A percentile compares a stretch with the other conserved stretches of the same genome.
Conservation (phyloP, 139 green algal genomes). For the Axilococcus clingmanii region DNA sequence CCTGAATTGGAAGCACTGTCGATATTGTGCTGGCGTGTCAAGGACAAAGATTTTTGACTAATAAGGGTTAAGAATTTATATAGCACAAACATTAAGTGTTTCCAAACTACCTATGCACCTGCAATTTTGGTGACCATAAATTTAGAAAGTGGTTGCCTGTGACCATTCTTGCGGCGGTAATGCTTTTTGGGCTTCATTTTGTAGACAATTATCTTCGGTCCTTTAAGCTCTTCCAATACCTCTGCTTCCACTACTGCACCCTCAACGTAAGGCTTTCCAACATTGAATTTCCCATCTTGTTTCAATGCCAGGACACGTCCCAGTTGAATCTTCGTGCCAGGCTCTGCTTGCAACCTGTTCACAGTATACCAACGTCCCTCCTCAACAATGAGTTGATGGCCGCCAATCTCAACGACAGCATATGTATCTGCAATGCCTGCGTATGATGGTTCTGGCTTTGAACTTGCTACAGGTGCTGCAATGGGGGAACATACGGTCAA, state of each 20-base stretch:
- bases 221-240: constrained; percentile 81
- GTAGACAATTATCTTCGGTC: constrained; percentile 82
- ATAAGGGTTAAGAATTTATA: neutral
- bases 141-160: constrained; percentile 78
- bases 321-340: constrained; percentile 71
- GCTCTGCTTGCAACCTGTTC: constrained; percentile 68
- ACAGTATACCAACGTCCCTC: constrained; percentile 85
- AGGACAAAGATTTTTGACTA: neutral
- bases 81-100: neutral
- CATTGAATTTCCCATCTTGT: constrained; percentile 58
- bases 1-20: constrained; percentile 37
- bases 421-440: constrained; percentile 49
- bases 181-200: constrained; percentile 96
- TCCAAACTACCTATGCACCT: neutral
- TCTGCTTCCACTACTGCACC: constrained; percentile 72
- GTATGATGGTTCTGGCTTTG: constrained; percentile 14
- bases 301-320: constrained; percentile 82
- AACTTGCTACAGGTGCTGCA: neutral
- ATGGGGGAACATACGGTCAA: constrained; percentile 1
- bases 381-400: constrained; percentile 85
- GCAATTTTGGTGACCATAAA: constrained; percentile 85
- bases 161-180: constrained; percentile 58
- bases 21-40: constrained; percentile 25
- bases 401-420: constrained; percentile 80
- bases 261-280: constrained; percentile 82